Evolutionary conservation across 164 flowering plant genomes (phyloP).

Genomic region (Kingdonia uniflora): DNA sequence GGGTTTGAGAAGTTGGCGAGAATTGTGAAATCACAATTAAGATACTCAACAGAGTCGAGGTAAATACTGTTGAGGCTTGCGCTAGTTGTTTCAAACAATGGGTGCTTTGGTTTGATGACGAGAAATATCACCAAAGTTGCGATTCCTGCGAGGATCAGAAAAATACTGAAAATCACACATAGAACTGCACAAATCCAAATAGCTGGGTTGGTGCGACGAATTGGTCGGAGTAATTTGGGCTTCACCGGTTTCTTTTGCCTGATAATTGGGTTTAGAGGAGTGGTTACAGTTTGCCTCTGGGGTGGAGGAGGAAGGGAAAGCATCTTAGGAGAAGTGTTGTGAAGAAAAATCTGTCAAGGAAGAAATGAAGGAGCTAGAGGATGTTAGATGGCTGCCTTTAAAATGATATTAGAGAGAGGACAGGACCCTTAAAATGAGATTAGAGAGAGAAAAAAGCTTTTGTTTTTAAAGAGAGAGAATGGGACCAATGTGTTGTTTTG

Average conservation of each 20-base stretch:
- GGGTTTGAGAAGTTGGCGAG: conserved; percentile 78
- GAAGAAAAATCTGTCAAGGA: conserved; percentile 17
- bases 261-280: background rate
- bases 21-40: conserved; percentile 56
- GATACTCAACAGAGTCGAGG: conserved; percentile 55
- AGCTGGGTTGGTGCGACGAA: conserved; percentile 45
- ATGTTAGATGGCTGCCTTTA: background rate
- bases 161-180: conserved; percentile 53
- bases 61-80: conserved; percentile 58
- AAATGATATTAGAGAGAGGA: conserved; percentile 5
- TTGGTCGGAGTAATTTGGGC: conserved; percentile 23
- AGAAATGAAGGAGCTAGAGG: conserved; percentile 1
- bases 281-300: conserved; percentile 17
- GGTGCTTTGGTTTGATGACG: conserved; percentile 43
- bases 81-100: conserved; percentile 37
- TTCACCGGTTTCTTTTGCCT: conserved; percentile 12
- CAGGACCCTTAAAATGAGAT: background rate
- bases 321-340: conserved; percentile 23
- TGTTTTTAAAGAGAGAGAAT: conserved; percentile 22
- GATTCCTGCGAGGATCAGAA: conserved; percentile 55
- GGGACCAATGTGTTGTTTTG: conserved; percentile 26
- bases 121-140: conserved; percentile 49
- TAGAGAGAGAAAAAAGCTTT: conserved; percentile 34
- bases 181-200: conserved; percentile 47
- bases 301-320: conserved; percentile 23